These are phyloP conservation scores for Tylopilus sp. DNA, from an alignment of 768 basidiomycete genomes.

Conservation along the genomic window DNA sequence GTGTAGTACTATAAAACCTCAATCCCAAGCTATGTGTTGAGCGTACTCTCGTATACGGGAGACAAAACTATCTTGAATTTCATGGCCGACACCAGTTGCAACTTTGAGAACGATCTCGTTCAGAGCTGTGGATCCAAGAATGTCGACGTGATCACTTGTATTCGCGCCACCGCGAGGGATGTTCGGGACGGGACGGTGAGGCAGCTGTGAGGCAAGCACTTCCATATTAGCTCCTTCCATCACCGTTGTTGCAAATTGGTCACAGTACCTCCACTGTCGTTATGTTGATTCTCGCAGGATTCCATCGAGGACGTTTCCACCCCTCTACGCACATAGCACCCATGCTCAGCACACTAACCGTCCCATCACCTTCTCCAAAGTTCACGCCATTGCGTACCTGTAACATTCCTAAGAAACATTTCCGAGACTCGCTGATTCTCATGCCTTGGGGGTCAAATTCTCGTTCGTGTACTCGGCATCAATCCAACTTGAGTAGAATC, in stretches of 20 bases:
- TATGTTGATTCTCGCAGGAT: slow-evolving; percentile 84
- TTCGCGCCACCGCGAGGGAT: slow-evolving; percentile 89
- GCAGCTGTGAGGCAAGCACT: slow-evolving; percentile 47
- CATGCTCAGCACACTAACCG: slow-evolving; percentile 78
- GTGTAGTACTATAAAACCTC: slow-evolving; percentile 15
- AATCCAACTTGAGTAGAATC: slow-evolving; percentile 67
- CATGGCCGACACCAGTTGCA: slow-evolving; percentile 76
- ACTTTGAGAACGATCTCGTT: slow-evolving; percentile 93
- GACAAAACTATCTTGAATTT: slow-evolving; percentile 66
- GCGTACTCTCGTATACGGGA: slow-evolving; percentile 79
- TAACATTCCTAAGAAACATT: background rate
- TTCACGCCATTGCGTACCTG: slow-evolving; percentile 82
- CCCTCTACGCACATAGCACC: slow-evolving; percentile 98
- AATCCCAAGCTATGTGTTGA: slow-evolving; percentile 76
- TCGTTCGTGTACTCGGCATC: slow-evolving; percentile 80
- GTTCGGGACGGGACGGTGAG: slow-evolving; percentile 67
- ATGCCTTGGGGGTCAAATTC: slow-evolving; percentile 50
- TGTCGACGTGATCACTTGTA: slow-evolving; percentile 89
- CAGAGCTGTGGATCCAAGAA: slow-evolving; percentile 71
- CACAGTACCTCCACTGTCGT: slow-evolving; percentile 77
- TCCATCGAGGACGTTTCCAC: slow-evolving; percentile 88
- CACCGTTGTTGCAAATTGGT: background rate
- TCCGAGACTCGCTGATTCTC: background rate
- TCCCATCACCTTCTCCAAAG: slow-evolving; percentile 95
- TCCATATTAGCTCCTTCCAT: slow-evolving; percentile 1